Conservation (phyloP, 2,329 filamentous ascomycete genomes). For the Fusarium musae region DNA sequence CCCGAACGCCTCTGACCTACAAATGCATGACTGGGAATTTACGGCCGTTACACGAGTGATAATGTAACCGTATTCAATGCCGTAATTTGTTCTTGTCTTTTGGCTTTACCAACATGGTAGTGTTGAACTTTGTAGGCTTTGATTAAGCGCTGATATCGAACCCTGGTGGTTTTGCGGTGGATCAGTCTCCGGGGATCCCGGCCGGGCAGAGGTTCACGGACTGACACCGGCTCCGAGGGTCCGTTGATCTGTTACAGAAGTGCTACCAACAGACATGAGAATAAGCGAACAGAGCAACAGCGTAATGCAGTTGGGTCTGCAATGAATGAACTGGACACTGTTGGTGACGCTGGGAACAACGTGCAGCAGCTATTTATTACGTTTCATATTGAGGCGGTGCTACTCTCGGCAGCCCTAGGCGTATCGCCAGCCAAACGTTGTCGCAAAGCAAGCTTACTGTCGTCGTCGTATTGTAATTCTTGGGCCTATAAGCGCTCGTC, state of each 20-base stretch:
- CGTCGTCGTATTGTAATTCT: not conserved
- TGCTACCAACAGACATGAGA: not conserved
- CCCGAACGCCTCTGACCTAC: conserved; percentile 9
- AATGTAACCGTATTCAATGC: not conserved
- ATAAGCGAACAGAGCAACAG: not conserved
- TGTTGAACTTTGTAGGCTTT: not conserved
- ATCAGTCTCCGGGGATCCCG: conserved; percentile 16
- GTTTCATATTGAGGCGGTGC: conserved; percentile 15
- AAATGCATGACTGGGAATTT: not conserved
- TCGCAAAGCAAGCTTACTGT: not conserved
- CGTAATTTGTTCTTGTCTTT: not conserved
- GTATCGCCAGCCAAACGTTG: not conserved
- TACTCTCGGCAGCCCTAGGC: not conserved
- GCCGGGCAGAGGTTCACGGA: conserved; percentile 26
- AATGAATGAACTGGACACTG: not conserved
- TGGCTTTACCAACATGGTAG: not conserved
- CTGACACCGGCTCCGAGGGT: conserved; percentile 26
- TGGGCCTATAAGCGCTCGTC: not conserved
- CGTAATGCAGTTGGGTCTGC: not conserved
- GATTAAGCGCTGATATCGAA: not conserved
- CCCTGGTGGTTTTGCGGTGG: conserved; percentile 19
- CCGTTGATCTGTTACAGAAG: conserved; percentile 15
- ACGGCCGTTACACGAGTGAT: not conserved
- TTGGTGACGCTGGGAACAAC: not conserved
- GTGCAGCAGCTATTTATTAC: not conserved